phyloP scores from a whole-genome alignment of 495 filamentous ascomycete genomes.

The Platismatia glauca region DNA sequence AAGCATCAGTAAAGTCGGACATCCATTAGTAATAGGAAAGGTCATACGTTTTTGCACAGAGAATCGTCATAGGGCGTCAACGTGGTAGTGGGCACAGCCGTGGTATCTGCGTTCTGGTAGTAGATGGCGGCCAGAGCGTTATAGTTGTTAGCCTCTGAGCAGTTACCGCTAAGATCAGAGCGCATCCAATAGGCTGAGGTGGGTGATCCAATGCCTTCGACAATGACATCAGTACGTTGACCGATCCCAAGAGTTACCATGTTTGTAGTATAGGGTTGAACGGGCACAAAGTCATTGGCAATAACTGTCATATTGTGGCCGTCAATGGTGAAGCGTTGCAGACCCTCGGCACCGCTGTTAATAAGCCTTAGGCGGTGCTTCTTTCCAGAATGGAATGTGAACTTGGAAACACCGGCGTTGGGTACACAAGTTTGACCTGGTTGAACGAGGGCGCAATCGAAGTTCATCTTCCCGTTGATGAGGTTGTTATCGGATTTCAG shows the following conservation, averaged over 20 bases:
- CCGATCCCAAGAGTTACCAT: constrained; percentile 12
- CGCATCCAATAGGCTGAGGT: constrained; percentile 36
- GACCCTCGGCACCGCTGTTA: constrained; percentile 43
- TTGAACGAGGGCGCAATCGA: constrained; percentile 13
- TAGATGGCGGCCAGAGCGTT: constrained; percentile 34
- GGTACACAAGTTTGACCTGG: too few species aligned
- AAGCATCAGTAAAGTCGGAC: too few species aligned
- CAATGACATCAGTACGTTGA: constrained; percentile 37
- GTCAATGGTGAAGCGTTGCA: constrained; percentile 34
- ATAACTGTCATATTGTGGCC: constrained; percentile 30
- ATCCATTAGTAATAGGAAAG: too few species aligned
- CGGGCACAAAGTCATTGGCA: constrained; percentile 34
- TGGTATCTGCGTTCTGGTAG: constrained; percentile 32
- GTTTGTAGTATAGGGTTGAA: constrained; percentile 29
- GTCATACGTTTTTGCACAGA: too few species aligned
- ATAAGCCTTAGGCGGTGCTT: constrained; percentile 47
- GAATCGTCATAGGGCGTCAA: constrained; percentile 14
- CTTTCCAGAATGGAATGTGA: constrained; percentile 36
- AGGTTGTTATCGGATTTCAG: constrained; percentile 32
- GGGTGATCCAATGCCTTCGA: constrained; percentile 27
- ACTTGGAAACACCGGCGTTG: constrained; percentile 31
- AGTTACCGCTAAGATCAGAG: constrained; percentile 18
- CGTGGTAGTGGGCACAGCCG: constrained; percentile 17
- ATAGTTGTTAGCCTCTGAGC: constrained; percentile 15
- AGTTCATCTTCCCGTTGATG: constrained; percentile 33